Evolutionary conservation across 345 rosid species (phyloP), one percentile per base, ranked within the genome.

Genomic region (Clausena lansium): DNA sequence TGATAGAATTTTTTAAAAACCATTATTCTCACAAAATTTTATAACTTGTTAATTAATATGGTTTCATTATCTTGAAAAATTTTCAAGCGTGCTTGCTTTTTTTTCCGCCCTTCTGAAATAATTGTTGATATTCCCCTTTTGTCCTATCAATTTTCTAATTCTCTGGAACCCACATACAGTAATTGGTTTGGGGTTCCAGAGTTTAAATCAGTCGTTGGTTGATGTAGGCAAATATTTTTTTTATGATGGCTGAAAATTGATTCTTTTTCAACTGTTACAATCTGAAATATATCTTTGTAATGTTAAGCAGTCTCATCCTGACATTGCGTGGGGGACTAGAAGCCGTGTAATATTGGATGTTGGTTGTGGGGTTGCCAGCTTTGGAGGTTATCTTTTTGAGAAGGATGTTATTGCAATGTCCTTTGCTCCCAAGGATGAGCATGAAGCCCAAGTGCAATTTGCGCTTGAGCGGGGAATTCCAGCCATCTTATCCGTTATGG

Each of bases 401-500:
- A 92, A 91, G 83, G 92, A 91, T 68, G 96, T 90, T 45, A 85
- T 94, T 73, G 73, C 96, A 65, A 88, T 94, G 91, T 92, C 98
- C 59, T 91, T 94, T 88, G 98, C 98, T 45, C 98, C 98, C 55
- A 94, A 94, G 74, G 98, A 94, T 79, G 98, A 91, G 83, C 98
- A 94, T 79, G 98, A 92, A 85, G 98, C 94, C 70, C 98, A 94
- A 80, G 96, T 94, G 61, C 98, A 92, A 79, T 92, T 94, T 68
- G 94, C 96, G 25, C 91, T 94, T 72, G 98, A 94, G 82, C 89
- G 98, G 79, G 97, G 96, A 71, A 92, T 94, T 74, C 98, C 98
- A 57, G 96, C 93, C 22, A 86, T 90, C 79, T 89, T 84, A 79
- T 87, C 88, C 55, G 98, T 92, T 75, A 94, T 94, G 98, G 98